Conservation (phyloP, 345 rosid genomes). For the Toxicodendron radicans region DNA sequence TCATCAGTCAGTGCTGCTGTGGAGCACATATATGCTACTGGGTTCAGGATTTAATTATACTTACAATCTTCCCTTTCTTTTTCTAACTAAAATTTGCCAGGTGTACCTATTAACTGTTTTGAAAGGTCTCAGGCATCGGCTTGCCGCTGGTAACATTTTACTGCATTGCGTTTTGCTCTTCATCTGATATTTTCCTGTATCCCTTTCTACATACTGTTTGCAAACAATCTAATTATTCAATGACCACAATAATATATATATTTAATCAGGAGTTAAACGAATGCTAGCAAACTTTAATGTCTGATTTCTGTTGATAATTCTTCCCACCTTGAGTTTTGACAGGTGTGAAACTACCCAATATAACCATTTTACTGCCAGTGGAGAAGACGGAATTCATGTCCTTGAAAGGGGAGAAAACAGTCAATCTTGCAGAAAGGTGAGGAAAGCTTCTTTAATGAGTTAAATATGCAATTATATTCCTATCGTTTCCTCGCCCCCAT, state of each 20-base stretch:
- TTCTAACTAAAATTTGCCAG: conserved; percentile 40
- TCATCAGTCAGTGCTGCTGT: background rate
- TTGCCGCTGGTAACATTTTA: conserved; percentile 75
- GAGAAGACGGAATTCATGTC: conserved; percentile 49
- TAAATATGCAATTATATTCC: background rate
- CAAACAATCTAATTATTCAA: background rate
- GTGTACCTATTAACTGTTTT: conserved; percentile 80
- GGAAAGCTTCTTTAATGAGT: conserved; percentile 10
- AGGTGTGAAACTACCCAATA: conserved; percentile 80
- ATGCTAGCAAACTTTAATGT: background rate
- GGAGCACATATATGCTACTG: background rate
- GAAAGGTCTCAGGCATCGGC: conserved; percentile 88
- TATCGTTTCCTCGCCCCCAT: background rate
- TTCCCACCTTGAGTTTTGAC: conserved; percentile 9
- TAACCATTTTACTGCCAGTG: conserved; percentile 63
- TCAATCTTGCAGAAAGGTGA: conserved; percentile 77
- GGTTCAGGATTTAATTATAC: conserved; percentile 2
- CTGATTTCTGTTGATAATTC: conserved; percentile 12
- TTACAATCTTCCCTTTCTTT: background rate
- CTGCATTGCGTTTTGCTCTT: background rate
- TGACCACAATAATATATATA: background rate
- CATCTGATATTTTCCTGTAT: background rate
- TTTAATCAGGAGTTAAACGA: background rate
- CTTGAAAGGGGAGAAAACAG: conserved; percentile 54
- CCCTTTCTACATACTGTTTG: background rate